These are phyloP conservation scores for Neofusicoccum parvum DNA, from an alignment of 2,329 filamentous ascomycete genomes.

Conservation along the genomic window DNA sequence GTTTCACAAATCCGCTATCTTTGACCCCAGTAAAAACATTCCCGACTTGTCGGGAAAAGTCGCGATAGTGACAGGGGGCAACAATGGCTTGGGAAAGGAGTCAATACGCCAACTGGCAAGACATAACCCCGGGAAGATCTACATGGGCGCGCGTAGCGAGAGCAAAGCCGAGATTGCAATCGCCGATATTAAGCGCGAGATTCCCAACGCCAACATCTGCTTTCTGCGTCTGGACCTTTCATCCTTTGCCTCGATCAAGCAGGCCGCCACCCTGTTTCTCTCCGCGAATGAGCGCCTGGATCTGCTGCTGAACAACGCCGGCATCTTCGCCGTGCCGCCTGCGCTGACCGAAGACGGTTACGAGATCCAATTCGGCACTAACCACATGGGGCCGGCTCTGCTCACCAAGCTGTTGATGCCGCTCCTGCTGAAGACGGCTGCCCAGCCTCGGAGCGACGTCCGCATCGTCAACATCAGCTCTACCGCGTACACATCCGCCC, in stretches of 20 bases:
- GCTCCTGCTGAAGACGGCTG: constrained; percentile 14
- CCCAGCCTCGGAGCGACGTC: not conserved
- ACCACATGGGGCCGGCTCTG: constrained; percentile 55
- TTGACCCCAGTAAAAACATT: too few relatives aligned
- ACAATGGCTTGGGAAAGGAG: too few relatives aligned
- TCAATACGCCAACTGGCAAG: too few relatives aligned
- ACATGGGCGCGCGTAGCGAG: too few relatives aligned
- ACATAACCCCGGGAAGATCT: too few relatives aligned
- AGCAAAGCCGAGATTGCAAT: too few relatives aligned
- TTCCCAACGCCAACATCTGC: too few relatives aligned
- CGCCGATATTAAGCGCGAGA: not conserved
- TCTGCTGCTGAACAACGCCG: constrained; percentile 51
- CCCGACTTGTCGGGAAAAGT: too few relatives aligned
- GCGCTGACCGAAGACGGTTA: constrained; percentile 50
- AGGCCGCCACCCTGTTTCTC: constrained; percentile 41
- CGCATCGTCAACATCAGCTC: not conserved
- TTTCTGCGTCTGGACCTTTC: constrained; percentile 36
- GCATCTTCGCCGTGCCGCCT: constrained; percentile 43
- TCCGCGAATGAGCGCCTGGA: constrained; percentile 46
- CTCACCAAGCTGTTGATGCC: constrained; percentile 51
- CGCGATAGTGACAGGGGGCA: too few relatives aligned
- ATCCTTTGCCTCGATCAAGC: constrained; percentile 43
- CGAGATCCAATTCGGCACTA: constrained; percentile 55
- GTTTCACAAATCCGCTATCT: too few relatives aligned
- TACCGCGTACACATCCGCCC: constrained; percentile 29